Conservation (phyloP, 2,329 filamentous ascomycete genomes). For the Fusarium odoratissimum region DNA sequence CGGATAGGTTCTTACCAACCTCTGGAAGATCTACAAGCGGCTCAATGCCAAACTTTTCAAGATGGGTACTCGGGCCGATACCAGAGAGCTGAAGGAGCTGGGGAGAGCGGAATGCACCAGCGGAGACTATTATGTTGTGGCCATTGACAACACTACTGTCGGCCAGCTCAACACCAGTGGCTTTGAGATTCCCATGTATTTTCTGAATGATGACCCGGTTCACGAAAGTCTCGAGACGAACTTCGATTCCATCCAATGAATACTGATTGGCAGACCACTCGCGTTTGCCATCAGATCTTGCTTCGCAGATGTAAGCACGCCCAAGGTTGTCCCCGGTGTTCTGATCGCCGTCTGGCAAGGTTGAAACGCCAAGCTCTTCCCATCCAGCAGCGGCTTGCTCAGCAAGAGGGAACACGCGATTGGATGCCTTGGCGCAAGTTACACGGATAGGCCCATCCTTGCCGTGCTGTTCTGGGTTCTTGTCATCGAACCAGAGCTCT, state of each 20-base stretch:
- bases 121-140: slow-evolving; percentile 58
- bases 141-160: slow-evolving; percentile 42
- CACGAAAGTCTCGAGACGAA: slow-evolving; percentile 42
- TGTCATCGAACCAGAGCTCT: slow-evolving; percentile 48
- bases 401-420: slow-evolving; percentile 54
- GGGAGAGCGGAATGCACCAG: slow-evolving; percentile 60
- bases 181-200: slow-evolving; percentile 11
- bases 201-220: slow-evolving; percentile 34
- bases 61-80: slow-evolving; percentile 55
- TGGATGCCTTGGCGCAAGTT: slow-evolving; percentile 45
- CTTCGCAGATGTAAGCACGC: slow-evolving; percentile 48
- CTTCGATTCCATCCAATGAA: slow-evolving; percentile 41
- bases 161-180: slow-evolving; percentile 45
- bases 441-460: slow-evolving; percentile 53
- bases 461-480: slow-evolving; percentile 52
- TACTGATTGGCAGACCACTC: slow-evolving; percentile 42
- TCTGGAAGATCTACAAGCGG: slow-evolving; percentile 55
- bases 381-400: slow-evolving; percentile 52
- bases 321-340: slow-evolving; percentile 48
- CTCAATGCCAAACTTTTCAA: slow-evolving; percentile 56
- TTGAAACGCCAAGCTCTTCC: slow-evolving; percentile 53
- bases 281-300: slow-evolving; percentile 39
- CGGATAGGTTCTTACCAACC: slow-evolving; percentile 59
- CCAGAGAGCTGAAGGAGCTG: slow-evolving; percentile 61
- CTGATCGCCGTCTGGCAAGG: slow-evolving; percentile 42